These are phyloP conservation scores for Psophocarpus tetragonolobus DNA, from an alignment of 306 rosid species.

Conservation along the genomic window DNA sequence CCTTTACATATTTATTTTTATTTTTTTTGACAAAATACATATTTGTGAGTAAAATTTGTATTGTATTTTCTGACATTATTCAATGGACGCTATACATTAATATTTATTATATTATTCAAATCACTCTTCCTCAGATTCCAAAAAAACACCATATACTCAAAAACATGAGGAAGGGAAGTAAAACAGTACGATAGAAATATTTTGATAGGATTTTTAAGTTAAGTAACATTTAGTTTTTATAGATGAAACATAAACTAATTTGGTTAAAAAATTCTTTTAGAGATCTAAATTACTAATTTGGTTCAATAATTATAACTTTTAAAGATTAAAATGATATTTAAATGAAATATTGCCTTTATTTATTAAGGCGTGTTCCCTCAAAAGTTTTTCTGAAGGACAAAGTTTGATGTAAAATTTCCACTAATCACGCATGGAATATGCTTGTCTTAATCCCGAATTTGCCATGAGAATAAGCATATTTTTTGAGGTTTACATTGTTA, in stretches of 20 bases:
- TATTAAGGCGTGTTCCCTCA: too few species aligned
- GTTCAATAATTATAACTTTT: too few species aligned
- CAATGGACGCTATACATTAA: not conserved
- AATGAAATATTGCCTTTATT: too few species aligned
- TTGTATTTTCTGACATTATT: not conserved
- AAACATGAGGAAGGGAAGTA: not conserved
- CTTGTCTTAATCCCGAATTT: constrained; percentile 35
- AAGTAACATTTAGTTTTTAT: too few species aligned
- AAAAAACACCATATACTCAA: not conserved
- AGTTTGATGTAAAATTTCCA: constrained; percentile 28
- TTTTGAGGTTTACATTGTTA: not conserved
- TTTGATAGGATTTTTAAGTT: not conserved
- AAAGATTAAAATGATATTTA: too few species aligned
- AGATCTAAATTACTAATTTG: too few species aligned
- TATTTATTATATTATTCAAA: not conserved
- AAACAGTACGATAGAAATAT: not conserved
- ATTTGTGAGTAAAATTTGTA: not conserved
- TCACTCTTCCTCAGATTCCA: not conserved
- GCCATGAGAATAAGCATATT: constrained; percentile 24
- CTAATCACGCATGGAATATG: constrained; percentile 58
- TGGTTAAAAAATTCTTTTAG: too few species aligned
- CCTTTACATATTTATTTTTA: too few species aligned
- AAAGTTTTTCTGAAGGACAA: constrained; percentile 28
- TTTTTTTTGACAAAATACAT: too few species aligned
- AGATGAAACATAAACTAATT: too few species aligned